These are phyloP conservation scores for Mycosphaerella sp. DNA, from an alignment of 2,329 filamentous ascomycete genomes.

Conservation along the genomic window DNA sequence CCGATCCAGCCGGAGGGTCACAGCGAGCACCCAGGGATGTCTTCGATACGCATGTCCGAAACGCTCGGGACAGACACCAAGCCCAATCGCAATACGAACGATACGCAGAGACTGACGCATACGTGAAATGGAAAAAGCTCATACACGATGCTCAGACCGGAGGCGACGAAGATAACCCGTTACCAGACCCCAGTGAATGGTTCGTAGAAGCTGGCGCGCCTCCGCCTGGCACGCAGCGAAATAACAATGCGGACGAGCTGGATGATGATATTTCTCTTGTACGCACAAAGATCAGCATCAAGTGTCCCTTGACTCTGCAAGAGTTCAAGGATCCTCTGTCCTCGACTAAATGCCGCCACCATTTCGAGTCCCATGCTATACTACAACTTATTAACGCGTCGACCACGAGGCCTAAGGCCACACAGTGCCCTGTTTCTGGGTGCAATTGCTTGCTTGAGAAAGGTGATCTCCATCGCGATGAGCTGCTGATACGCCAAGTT, in stretches of 20 bases:
- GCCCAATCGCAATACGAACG: constrained; percentile 35
- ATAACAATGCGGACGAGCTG: constrained; percentile 40
- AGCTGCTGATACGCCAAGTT: constrained; percentile 52
- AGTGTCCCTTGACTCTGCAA: constrained; percentile 62
- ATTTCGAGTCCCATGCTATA: constrained; percentile 62
- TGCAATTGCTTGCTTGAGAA: constrained; percentile 51
- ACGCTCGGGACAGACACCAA: constrained; percentile 41
- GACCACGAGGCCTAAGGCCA: constrained; percentile 27
- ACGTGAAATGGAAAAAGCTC: constrained; percentile 55
- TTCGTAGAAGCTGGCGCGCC: constrained; percentile 48
- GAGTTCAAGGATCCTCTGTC: constrained; percentile 61
- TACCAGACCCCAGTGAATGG: constrained; percentile 50
- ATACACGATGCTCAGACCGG: constrained; percentile 55
- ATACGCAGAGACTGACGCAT: constrained; percentile 56
- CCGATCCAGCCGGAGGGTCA: constrained; percentile 35
- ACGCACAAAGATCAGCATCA: constrained; percentile 57
- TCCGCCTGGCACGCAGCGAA: constrained; percentile 37
- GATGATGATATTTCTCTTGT: constrained; percentile 65
- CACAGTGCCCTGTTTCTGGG: constrained; percentile 59
- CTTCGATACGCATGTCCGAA: constrained; percentile 36
- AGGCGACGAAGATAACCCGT: constrained; percentile 48
- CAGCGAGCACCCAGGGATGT: constrained; percentile 34
- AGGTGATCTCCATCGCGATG: constrained; percentile 52
- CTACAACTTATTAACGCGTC: constrained; percentile 44
- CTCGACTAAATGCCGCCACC: constrained; percentile 62